phyloP scores from a whole-genome alignment of 345 rosid species.

The sweet orange (Citrus sinensis) region DNA sequence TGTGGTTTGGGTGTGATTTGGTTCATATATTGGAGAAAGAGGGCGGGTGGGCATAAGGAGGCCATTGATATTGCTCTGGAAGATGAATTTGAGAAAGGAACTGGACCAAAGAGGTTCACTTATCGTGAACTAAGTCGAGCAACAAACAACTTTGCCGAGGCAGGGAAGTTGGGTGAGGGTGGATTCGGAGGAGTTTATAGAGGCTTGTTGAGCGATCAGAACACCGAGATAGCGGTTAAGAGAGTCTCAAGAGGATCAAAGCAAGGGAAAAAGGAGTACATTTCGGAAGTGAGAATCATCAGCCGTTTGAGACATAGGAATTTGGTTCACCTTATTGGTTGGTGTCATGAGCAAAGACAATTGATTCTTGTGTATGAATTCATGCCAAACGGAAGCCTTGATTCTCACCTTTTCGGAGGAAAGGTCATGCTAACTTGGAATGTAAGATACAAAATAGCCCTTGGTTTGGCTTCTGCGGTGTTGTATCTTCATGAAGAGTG shows the following conservation, averaged over 20 bases:
- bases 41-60: not conserved
- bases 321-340: slow-evolving; percentile 52
- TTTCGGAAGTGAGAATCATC: slow-evolving; percentile 50
- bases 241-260: slow-evolving; percentile 40
- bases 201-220: slow-evolving; percentile 31
- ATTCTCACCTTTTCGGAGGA: slow-evolving; percentile 41
- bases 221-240: slow-evolving; percentile 46
- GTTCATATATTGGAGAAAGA: slow-evolving; percentile 26
- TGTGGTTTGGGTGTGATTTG: slow-evolving; percentile 15
- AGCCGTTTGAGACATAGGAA: slow-evolving; percentile 49
- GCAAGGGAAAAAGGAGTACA: slow-evolving; percentile 43
- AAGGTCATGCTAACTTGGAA: slow-evolving; percentile 27
- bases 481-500: slow-evolving; percentile 56
- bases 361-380: slow-evolving; percentile 50
- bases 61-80: slow-evolving; percentile 24
- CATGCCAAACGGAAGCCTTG: slow-evolving; percentile 54
- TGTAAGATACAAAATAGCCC: slow-evolving; percentile 38
- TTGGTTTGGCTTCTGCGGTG: slow-evolving; percentile 42
- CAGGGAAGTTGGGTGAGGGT: slow-evolving; percentile 50
- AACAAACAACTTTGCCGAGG: slow-evolving; percentile 36
- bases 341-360: slow-evolving; percentile 51
- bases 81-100: slow-evolving; percentile 43
- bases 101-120: slow-evolving; percentile 49
- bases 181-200: slow-evolving; percentile 58
- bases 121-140: slow-evolving; percentile 34